Evolutionary conservation across 2,329 filamentous ascomycete genomes (phyloP), one percentile per base, ranked within the genome.

Genomic region (Pseudogymnoascus sp.): DNA sequence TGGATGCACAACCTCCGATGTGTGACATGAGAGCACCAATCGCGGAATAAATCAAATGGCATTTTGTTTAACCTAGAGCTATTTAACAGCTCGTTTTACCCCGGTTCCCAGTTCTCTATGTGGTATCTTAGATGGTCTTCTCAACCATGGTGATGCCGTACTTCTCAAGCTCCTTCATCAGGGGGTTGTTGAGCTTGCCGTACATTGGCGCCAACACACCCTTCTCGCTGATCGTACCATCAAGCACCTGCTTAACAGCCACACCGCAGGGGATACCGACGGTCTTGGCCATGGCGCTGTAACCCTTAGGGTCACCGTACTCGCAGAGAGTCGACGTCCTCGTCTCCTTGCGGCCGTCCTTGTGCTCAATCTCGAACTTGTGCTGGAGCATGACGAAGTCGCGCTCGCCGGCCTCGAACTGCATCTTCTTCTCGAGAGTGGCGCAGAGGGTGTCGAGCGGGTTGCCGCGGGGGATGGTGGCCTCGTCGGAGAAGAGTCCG

Each of bases 361-460:
- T 86, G 76, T 88, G 79, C 80, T 94, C 89, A 67, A 96, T 90
- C 72, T 86, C 86, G 73, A 96, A 95, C 77, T 85, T 87, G 79
- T 90, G 88, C 78, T 91, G 88, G 33, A 91, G 81, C 77, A 89
- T 84, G 66, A 94, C 89, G 66, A 95, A 79, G 75, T 96, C 91
- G 63, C 91, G 87, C 83, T 96, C 91, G 64, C 82, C 87, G 68
- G 88, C 80, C 71, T 83, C 88, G 75, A 87, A 96, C 75, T 89
- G 83, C 90, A 96, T 95, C 85, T 95, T 96, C 80, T 89, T 78
- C 80, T 96, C 91, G 30, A 96, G 83, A 2, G 86, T 89, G 33
- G 90, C 90, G 77, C 91, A 96, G 38, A 96, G 84, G n/a, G 89
- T 93, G 75, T 96, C 92, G 22, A 96, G 82, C 3, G 91, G 88